Evolutionary conservation across 2,329 filamentous ascomycete species (phyloP).

Genomic region (Akanthomyces lecanii): DNA sequence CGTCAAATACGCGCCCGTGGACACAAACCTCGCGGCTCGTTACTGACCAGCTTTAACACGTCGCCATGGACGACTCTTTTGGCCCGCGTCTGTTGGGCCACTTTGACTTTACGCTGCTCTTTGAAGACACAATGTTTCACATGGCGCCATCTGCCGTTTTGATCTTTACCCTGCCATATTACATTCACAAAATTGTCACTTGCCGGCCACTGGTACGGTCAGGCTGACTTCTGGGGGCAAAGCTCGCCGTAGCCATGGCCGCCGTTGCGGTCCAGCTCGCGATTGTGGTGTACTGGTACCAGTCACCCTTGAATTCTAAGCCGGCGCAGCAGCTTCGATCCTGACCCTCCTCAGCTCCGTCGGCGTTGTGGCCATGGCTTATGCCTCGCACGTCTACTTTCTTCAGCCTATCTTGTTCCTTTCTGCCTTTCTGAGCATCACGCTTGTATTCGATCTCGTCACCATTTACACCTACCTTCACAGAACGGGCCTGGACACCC

Average conservation of each 20-base stretch:
- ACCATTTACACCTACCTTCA: slow-evolving; percentile 31
- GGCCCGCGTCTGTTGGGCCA: not conserved
- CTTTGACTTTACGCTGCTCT: not conserved
- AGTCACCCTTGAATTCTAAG: slow-evolving; percentile 18
- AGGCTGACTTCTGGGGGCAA: slow-evolving; percentile 22
- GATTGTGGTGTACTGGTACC: slow-evolving; percentile 27
- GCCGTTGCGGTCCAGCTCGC: slow-evolving; percentile 20
- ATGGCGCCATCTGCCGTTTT: not conserved
- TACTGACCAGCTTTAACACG: no score
- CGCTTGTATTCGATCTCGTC: slow-evolving; percentile 31
- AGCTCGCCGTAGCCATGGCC: slow-evolving; percentile 14
- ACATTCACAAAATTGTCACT: slow-evolving; percentile 10
- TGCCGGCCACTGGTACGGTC: not conserved
- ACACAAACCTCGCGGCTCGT: no score
- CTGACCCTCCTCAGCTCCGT: slow-evolving; percentile 27
- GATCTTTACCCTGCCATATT: not conserved
- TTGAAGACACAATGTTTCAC: not conserved
- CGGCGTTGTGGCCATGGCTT: slow-evolving; percentile 28
- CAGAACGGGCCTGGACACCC: slow-evolving; percentile 21
- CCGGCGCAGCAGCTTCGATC: slow-evolving; percentile 26
- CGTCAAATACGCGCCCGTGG: no score
- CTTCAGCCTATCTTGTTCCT: slow-evolving; percentile 30
- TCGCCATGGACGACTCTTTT: slow-evolving; percentile 1
- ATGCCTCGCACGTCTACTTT: slow-evolving; percentile 30
- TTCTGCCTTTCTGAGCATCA: slow-evolving; percentile 28